Conservation (phyloP, 2,329 filamentous ascomycete genomes). For the Didymella sp. region DNA sequence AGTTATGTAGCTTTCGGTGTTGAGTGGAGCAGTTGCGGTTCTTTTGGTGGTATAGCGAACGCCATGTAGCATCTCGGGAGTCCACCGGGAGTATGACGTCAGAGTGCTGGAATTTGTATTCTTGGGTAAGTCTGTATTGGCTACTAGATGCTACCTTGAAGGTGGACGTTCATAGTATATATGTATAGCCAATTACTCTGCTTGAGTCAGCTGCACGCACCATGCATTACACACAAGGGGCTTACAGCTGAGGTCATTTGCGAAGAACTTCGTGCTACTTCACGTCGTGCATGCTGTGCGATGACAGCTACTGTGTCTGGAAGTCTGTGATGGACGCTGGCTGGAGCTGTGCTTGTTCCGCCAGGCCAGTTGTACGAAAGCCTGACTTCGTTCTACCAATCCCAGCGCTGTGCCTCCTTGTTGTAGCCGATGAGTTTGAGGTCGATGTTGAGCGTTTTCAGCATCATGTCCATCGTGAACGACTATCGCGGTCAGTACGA, state of each 20-base stretch:
- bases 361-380: background rate
- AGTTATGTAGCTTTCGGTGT: background rate
- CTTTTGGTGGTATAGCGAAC: background rate
- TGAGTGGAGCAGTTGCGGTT: conserved; percentile 6
- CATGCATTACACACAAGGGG: background rate
- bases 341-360: background rate
- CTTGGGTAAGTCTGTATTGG: background rate
- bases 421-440: conserved; percentile 69
- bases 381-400: conserved; percentile 50
- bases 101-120: background rate
- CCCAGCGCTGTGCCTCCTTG: conserved; percentile 64
- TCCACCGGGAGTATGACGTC: conserved; percentile 10
- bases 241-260: background rate
- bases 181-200: background rate
- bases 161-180: background rate
- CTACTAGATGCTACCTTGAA: background rate
- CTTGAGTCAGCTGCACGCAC: background rate
- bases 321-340: background rate
- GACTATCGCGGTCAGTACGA: conserved; percentile 48
- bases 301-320: background rate
- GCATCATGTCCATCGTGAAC: conserved; percentile 75
- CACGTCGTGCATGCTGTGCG: background rate
- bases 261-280: background rate
- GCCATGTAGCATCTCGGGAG: background rate
- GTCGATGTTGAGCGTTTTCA: conserved; percentile 69